These are phyloP conservation scores for Plasmodium chabaudi DNA, from an alignment of 169 alveolate species.

Conservation along the genomic window DNA sequence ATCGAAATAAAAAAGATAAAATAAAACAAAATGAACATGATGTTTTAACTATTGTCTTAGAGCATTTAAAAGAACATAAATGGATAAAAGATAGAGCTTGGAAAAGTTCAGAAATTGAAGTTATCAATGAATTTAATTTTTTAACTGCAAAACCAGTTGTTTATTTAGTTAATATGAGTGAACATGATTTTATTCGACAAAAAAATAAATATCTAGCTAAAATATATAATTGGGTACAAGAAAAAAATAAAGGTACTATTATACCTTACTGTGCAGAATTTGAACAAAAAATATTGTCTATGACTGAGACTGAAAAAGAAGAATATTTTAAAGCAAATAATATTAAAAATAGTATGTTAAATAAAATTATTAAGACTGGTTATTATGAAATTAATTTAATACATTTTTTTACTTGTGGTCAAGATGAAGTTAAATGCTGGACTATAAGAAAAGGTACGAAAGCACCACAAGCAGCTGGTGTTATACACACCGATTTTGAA, in stretches of 20 bases:
- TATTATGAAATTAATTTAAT: conserved; percentile 94
- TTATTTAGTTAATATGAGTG: conserved; percentile 96
- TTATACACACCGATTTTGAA: conserved; percentile 97
- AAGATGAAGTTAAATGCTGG: conserved; percentile 99
- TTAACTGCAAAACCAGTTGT: conserved; percentile 99
- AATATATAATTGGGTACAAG: conserved; percentile 97
- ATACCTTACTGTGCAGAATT: conserved; percentile 98
- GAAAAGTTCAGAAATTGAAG: conserved; percentile 93
- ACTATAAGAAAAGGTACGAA: conserved; percentile 96
- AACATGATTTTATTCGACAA: conserved; percentile 95
- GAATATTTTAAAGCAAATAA: conserved; percentile 85
- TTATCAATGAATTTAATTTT: conserved; percentile 93
- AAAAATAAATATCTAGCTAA: conserved; percentile 97
- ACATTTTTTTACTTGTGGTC: conserved; percentile 99
- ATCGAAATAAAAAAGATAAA: conserved; percentile 93
- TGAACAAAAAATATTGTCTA: conserved; percentile 93
- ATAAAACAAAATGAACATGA: conserved; percentile 94
- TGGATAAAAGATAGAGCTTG: conserved; percentile 93
- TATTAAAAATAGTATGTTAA: conserved; percentile 91
- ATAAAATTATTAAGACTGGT: conserved; percentile 97
- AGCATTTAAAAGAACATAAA: conserved; percentile 90
- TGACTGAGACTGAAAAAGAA: conserved; percentile 89
- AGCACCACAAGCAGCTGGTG: conserved; percentile 98
- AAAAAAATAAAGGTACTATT: conserved; percentile 97
- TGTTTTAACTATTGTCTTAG: conserved; percentile 90